Evolutionary conservation across 2,329 filamentous ascomycete genomes (phyloP), one percentile per base, ranked within the genome.

Genomic region (Cladosporium sp.): DNA sequence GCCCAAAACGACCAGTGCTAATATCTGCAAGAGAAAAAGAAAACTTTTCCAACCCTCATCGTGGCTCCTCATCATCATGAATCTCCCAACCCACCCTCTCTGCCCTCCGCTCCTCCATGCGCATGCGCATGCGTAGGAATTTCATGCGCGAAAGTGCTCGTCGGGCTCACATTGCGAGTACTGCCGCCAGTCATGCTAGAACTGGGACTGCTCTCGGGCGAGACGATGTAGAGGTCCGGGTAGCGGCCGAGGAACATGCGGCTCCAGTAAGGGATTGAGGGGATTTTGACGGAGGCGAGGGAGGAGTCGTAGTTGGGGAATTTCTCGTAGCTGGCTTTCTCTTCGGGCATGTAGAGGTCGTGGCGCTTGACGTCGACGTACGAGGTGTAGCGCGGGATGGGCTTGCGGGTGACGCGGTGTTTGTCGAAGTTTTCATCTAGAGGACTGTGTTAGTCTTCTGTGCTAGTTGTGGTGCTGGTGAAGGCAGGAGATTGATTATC

Each of bases 221-320:
- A 72, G 15, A 77, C 69, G 53, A 77, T 75, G 59, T 72, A 77
- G n/a, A 77, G 65, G 30, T 75, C 69, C 19, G 72, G 67, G 54
- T 68, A 76, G 50, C 66, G 69, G 50, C 72, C 70, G 50, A 73
- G 63, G 13, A 76, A 58, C 54, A 74, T 62, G 33, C 71, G 67
- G 52, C 71, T 72, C 67, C 71, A 73, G 56, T 73, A 74, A 8
- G 71, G 69, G 25, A 60, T 58, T 9, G 64, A 67, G 5, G 73
- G 72, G 18, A 77, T 63, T 41, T 71, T 70, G 51, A 77, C 65
- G 46, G 72, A 73, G 16, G 74, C 73, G 47, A 76, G 63, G 1
- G 68, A 71, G n/a, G 67, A 67, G 59, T 74, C 71, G 61, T 68
- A 68, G 43, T 72, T 72, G 22, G 72, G 72, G 18, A 60, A 59